Base-by-base conservation (phyloP, 495 filamentous ascomycete genomes). In the Acidomyces sp. region DNA sequence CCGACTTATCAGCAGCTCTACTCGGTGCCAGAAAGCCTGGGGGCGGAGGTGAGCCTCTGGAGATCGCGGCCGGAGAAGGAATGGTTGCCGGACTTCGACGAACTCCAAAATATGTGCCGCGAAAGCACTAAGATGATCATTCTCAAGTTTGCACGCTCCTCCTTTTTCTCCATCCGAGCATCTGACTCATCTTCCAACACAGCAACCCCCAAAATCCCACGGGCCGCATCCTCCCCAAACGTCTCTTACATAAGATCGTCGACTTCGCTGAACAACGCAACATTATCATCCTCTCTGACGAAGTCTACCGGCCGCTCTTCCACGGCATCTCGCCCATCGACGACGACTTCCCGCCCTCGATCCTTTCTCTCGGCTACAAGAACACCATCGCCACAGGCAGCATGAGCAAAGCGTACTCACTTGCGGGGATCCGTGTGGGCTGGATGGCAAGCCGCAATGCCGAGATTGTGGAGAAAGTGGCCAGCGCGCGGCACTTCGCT, bases 171-270 rank as follows among this genome's bases (percentile, higher is more conserved):
- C 17, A 9, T 29, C 13, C 26, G 9, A 13, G 9, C 26, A 29
- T 29, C 26, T 9, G 9, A 24, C 39, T 28, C 27, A 48, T 18
- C 0, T 1, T 19, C 27, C 0, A 57, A 64, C n/a, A n/a, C 53
- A 88, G 82, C 56, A 93, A 93, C 46, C 85, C 86, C 0, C 83
- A 92, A 56, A 94, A 93, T 53, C 85, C 86, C 2, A 88, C 81
- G 0, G 84, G 86, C 13, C 72, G 78, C 17, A 73, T 80, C 19
- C 75, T 80, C 29, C 72, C 78, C 0, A 71, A 63, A 39, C 48
- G 68, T 0, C 68, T 71, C 5, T 65, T 93, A 2, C 49, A 73
- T 15, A 48, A 68, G 11, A 68, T 92, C 29, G 65, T 86, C 22
- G 63, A 74, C 3, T 58, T 90, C 37, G 83, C 84, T 4, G 59